A percentile compares a stretch with the other conserved stretches of the same genome.
phyloP scores from a whole-genome alignment of 2,329 filamentous ascomycete genomes.

The Elsinoe ampelina region DNA sequence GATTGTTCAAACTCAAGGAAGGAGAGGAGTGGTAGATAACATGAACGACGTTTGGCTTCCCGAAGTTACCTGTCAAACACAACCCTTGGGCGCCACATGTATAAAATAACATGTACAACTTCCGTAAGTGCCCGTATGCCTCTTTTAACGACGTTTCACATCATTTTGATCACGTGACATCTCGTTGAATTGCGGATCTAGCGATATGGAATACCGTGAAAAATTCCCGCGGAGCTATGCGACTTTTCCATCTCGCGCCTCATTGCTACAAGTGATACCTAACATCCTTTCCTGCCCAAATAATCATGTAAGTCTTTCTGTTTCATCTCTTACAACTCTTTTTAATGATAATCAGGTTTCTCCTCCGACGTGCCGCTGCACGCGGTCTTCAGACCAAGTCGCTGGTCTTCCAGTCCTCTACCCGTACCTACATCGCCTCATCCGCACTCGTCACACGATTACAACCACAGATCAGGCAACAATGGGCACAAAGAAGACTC shows the following conservation, averaged over 20 bases:
- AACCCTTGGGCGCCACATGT: no score
- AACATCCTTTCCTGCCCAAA: background rate
- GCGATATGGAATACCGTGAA: no score
- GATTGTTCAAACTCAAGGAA: constrained; percentile 40
- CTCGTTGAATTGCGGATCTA: no score
- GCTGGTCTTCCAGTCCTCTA: constrained; percentile 34
- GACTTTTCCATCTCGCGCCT: background rate
- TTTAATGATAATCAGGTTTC: constrained; percentile 37
- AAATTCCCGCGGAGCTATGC: background rate
- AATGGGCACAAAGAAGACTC: constrained; percentile 37
- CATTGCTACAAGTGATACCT: background rate
- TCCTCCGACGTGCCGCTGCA: constrained; percentile 48
- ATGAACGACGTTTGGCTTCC: no score
- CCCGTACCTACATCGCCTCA: constrained; percentile 32
- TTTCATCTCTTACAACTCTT: background rate
- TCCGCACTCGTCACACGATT: constrained; percentile 29
- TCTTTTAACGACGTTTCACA: no score
- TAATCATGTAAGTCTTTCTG: background rate
- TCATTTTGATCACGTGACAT: no score
- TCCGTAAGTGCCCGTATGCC: no score
- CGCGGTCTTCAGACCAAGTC: constrained; percentile 44
- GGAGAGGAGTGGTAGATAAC: constrained; percentile 16
- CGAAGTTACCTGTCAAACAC: no score
- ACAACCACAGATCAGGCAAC: constrained; percentile 26
- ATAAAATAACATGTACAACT: no score